Percentiles rank a stretch among this genome's conserved stretches.
Evolutionary conservation across 192 early-diverging fungal species (phyloP).

Genomic region (Coemansia sp.): DNA sequence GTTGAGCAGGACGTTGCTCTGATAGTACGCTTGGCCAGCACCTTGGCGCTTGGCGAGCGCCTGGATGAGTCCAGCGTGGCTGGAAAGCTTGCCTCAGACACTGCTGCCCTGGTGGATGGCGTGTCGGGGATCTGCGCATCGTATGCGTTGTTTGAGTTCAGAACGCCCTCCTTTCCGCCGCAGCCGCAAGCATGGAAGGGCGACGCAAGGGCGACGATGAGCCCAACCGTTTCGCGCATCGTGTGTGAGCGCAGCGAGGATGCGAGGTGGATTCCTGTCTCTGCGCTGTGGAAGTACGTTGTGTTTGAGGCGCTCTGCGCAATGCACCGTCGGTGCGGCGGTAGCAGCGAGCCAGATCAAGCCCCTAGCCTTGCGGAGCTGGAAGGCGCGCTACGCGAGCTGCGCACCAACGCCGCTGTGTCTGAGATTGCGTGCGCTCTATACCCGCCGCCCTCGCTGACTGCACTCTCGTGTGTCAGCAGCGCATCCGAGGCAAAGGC

Average conservation of each 20-base stretch:
- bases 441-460: not conserved
- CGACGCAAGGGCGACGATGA: not conserved
- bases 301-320: constrained; percentile 6
- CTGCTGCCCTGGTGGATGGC: constrained; percentile 5
- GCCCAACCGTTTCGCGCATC: constrained; percentile 9
- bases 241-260: not conserved
- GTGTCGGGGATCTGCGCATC: constrained; percentile 6
- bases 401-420: not conserved
- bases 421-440: constrained; percentile 1
- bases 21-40: not conserved
- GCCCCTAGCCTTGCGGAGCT: not conserved
- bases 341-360: not conserved
- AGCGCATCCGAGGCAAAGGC: not conserved
- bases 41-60: not conserved
- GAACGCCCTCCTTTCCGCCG: no score
- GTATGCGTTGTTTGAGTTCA: constrained; percentile 6
- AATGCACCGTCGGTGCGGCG: not conserved
- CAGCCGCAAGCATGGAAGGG: not conserved
- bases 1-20: not conserved
- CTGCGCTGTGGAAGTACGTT: constrained; percentile 12
- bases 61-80: not conserved
- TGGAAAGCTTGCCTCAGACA: not conserved
- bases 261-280: not conserved
- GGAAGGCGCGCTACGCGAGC: not conserved
- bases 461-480: not conserved